Conservation (phyloP, 768 basidiomycete genomes). For the Roridomyces roridus region DNA sequence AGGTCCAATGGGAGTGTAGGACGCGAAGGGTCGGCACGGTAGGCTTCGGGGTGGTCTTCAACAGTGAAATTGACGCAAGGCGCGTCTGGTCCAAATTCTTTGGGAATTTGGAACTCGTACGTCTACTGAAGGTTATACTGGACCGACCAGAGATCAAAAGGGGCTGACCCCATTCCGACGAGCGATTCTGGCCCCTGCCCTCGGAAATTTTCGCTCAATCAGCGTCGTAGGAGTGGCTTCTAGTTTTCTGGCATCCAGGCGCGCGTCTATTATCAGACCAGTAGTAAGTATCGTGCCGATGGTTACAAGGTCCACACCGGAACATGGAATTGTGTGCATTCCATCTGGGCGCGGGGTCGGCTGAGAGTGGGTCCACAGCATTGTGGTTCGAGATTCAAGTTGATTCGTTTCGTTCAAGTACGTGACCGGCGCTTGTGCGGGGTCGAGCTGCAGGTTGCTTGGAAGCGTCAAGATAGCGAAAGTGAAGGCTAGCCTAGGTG, state of each 20-base stretch:
- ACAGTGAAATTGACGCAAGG: conserved; percentile 3
- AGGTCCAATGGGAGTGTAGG: conserved; percentile 1
- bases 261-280: conserved; percentile 13
- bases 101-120: conserved; percentile 16
- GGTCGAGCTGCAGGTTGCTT: no score
- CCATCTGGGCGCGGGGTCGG: conserved; percentile 5
- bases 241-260: conserved; percentile 10
- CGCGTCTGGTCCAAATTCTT: neutral
- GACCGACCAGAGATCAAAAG: neutral
- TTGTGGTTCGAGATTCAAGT: neutral
- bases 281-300: conserved; percentile 11
- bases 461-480: no score
- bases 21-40: neutral
- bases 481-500: no score
- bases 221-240: conserved; percentile 9
- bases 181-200: conserved; percentile 19
- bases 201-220: conserved; percentile 9
- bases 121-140: neutral
- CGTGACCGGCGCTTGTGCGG: no score
- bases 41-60: conserved; percentile 6
- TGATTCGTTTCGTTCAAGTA: neutral
- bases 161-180: conserved; percentile 11
- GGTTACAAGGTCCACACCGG: conserved; percentile 4
- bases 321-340: conserved; percentile 12
- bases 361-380: no score